phyloP scores from a whole-genome alignment of 768 basidiomycete genomes.

The Leucocoprinus birnbaumii region DNA sequence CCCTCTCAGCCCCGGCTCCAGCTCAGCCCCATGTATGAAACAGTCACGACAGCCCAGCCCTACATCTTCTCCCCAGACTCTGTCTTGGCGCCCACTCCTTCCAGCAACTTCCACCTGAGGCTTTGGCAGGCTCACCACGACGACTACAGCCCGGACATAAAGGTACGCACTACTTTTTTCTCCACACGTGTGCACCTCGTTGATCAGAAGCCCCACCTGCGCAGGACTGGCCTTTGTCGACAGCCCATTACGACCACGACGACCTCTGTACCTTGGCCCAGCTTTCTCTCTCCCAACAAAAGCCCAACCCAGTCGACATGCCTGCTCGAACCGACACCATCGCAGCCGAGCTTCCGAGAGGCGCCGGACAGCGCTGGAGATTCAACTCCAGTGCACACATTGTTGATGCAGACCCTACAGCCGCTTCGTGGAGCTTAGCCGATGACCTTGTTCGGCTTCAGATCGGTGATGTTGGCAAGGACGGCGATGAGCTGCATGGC shows the following conservation, averaged over 20 bases:
- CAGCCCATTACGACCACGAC: constrained; percentile 25
- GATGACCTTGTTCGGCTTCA: constrained; percentile 74
- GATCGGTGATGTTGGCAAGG: constrained; percentile 52
- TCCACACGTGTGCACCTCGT: constrained; percentile 12
- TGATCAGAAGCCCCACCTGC: constrained; percentile 14
- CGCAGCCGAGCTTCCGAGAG: constrained; percentile 36
- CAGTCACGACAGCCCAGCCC: constrained; percentile 44
- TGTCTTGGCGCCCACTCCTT: constrained; percentile 4
- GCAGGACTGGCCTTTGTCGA: constrained; percentile 47
- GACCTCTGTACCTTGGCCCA: constrained; percentile 29
- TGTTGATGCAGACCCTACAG: constrained; percentile 48
- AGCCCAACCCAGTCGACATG: constrained; percentile 30
- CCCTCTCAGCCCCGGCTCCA: constrained; percentile 23
- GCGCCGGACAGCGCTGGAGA: constrained; percentile 55
- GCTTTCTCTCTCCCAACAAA: constrained; percentile 22
- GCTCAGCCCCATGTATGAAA: constrained; percentile 67
- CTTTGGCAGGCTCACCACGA: constrained; percentile 3
- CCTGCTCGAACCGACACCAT: constrained; percentile 41
- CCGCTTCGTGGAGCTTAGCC: constrained; percentile 67
- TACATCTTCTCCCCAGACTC: constrained; percentile 20
- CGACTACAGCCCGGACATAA: constrained; percentile 4
- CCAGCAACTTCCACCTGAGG: constrained; percentile 4
- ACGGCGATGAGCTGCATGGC: constrained; percentile 48
- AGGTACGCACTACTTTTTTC: constrained; percentile 7
- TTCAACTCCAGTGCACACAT: constrained; percentile 62